Evolutionary conservation across 2,329 filamentous ascomycete genomes (phyloP).

Genomic region (Alternaria conjuncta): DNA sequence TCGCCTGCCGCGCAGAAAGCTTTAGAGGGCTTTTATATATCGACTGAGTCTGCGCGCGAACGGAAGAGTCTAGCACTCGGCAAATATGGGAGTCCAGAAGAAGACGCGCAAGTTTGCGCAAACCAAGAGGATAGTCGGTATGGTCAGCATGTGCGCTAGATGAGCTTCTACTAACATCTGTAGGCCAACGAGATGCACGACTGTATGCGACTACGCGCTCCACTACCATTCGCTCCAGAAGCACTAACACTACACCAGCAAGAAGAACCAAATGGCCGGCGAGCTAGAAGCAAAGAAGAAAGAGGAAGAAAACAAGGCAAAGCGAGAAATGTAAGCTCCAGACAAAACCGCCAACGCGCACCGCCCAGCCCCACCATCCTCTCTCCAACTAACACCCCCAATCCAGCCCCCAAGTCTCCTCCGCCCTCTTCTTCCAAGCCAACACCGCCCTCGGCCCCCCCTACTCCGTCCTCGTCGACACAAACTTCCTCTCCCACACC

Average conservation of each 20-base stretch:
- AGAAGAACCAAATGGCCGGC: slow-evolving; percentile 77
- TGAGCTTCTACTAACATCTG: slow-evolving; percentile 6
- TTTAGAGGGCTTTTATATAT: neutral
- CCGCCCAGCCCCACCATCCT: slow-evolving; percentile 7
- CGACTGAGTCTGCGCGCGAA: too few relatives aligned
- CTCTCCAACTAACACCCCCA: slow-evolving; percentile 11
- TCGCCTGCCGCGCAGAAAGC: neutral
- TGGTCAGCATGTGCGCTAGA: neutral
- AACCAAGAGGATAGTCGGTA: slow-evolving; percentile 82
- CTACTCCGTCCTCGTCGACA: slow-evolving; percentile 69
- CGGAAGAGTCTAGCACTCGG: slow-evolving; percentile 7
- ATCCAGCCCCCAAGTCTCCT: slow-evolving; percentile 74
- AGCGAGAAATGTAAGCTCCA: slow-evolving; percentile 70
- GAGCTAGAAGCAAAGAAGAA: slow-evolving; percentile 65
- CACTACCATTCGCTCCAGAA: neutral
- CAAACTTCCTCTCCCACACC: slow-evolving; percentile 65
- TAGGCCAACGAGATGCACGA: slow-evolving; percentile 72
- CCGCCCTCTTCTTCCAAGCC: slow-evolving; percentile 56
- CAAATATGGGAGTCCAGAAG: slow-evolving; percentile 83
- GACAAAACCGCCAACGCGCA: neutral
- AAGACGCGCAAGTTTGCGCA: slow-evolving; percentile 87
- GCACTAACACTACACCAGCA: slow-evolving; percentile 44
- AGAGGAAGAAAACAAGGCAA: slow-evolving; percentile 65
- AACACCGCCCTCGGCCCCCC: slow-evolving; percentile 87
- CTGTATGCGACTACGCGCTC: slow-evolving; percentile 51